Evolutionary conservation across 441 rosid species (phyloP), one percentile per base, ranked within the genome.

Genomic region (Arabidopsis hybrid): DNA sequence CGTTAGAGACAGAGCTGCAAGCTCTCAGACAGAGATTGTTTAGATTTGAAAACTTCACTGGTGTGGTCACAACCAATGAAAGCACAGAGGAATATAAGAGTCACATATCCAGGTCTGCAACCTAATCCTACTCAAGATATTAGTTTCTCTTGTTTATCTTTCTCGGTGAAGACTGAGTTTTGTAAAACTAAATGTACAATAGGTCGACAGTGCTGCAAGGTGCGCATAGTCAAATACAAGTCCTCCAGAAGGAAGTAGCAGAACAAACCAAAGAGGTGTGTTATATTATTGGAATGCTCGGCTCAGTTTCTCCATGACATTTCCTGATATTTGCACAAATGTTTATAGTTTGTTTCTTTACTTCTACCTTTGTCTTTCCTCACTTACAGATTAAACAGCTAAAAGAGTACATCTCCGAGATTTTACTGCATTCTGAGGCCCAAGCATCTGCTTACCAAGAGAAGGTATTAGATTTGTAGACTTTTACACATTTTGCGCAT

Each of bases 371-470:
- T 3, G 62, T 72, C 63, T 83, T 38, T 81, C 60, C 31, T 56
- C 77, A 49, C 69, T 60, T 81, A 73, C 69, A 95, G 99, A 82
- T 92, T 76, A 87, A 84, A 76, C 88, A 83, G 77, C 87, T 82
- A 83, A 92, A 88, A 82, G 89, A 87, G 66, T 87, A 88, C 84
- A 86, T 89, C 72, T 89, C 96, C 0, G 97, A 95, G 79, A 81
- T 95, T 74, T 75, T 86, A 55, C 69, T 95, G 78, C 99, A 95
- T 83, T 91, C 92, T 59, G 99, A 95, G 80, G 98, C 98, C 70
- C 99, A 95, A 80, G 89, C 98, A 75, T 84, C 85, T 58, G 88
- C 87, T 62, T 95, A 80, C 82, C 98, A 89, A 83, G 86, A 90
- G 71, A 92, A 95, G 99, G 99, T 92, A 85, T 12, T 51, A 26